Base-by-base conservation (phyloP, 768 basidiomycete species). In the Amanita fuliginea region DNA sequence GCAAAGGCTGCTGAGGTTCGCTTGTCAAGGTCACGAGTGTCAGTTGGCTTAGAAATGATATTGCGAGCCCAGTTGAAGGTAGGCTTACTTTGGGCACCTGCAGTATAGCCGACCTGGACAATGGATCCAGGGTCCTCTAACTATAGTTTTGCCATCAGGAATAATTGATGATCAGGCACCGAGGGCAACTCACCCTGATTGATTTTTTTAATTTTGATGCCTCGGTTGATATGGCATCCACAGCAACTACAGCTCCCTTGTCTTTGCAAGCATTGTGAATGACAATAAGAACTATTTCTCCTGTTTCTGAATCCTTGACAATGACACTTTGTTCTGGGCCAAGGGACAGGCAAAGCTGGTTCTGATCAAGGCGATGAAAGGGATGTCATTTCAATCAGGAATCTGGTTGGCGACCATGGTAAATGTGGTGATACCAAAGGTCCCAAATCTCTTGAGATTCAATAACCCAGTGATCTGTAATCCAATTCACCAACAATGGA, bases 31-130 rank as follows among this genome's bases (percentile, higher is more conserved):
- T 43, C 26, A 6, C 19, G 11, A 26, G 50, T 39, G 11, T 44
- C 33, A 6, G 33, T 34, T 34, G 28, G 42, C 30, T 13, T 52
- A 5, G n/a, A 28, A 9, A 32, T 8, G 10, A 59, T 8, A 16
- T 59, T 59, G 2, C 45, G 11, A 8, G 51, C 59, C 55, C 57
- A 58, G 22, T 56, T 28, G 32, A 60, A 56, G 1, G 11, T 8
- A 21, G 55, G 55, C 28, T 21, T 8, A 13, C 44, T 47, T 3
- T 42, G 46, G 4, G 47, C 45, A 14, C 55, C 53, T 3, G 22
- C 22, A 22, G 22, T 22, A 22, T 22, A 22, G 22, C 22, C 22
- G 22, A 22, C 22, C 5, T 19, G 59, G 3, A 52, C 46, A 6
- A 57, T 35, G 6, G 46, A 47, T 7, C 56, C 55, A 30, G 56